Conservation (phyloP, 768 basidiomycete genomes). For the Tylopilus vinaceipallidus region DNA sequence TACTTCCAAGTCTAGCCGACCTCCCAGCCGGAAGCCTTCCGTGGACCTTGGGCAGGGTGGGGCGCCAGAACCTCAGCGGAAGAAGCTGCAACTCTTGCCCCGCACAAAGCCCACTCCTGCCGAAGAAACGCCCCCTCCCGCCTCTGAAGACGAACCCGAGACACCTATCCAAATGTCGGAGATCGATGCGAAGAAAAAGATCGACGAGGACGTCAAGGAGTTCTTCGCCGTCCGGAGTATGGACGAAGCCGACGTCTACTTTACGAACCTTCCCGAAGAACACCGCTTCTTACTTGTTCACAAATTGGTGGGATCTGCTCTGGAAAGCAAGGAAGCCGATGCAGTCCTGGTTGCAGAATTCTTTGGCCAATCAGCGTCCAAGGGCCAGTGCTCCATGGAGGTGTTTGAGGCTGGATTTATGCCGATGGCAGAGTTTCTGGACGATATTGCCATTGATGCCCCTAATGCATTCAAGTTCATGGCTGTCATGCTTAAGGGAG, state of each 20-base stretch:
- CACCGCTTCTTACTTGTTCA: slow-evolving; percentile 69
- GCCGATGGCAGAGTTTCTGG: slow-evolving; percentile 70
- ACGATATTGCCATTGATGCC: slow-evolving; percentile 88
- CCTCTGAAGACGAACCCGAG: slow-evolving; percentile 50
- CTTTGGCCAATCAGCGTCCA: slow-evolving; percentile 60
- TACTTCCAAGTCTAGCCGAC: slow-evolving; percentile 49
- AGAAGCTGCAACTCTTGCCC: slow-evolving; percentile 71
- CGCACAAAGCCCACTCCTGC: slow-evolving; percentile 65
- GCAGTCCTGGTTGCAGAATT: slow-evolving; percentile 76
- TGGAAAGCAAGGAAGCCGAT: slow-evolving; percentile 82
- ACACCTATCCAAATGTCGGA: slow-evolving; percentile 53
- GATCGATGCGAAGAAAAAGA: slow-evolving; percentile 68
- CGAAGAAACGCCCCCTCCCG: slow-evolving; percentile 43
- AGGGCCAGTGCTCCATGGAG: slow-evolving; percentile 54
- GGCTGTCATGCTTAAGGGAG: slow-evolving; percentile 70
- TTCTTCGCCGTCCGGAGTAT: slow-evolving; percentile 82
- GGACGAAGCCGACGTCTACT: slow-evolving; percentile 87
- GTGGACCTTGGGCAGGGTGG: slow-evolving; percentile 47
- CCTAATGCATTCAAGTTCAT: slow-evolving; percentile 81
- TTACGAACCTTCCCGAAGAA: slow-evolving; percentile 64
- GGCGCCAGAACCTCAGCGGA: slow-evolving; percentile 58
- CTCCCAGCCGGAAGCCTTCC: slow-evolving; percentile 49
- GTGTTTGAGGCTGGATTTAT: slow-evolving; percentile 75
- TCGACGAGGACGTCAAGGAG: slow-evolving; percentile 81
- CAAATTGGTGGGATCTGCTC: slow-evolving; percentile 66